Conservation (phyloP, 2,329 filamentous ascomycete genomes). For the Aspergillus fructus region DNA sequence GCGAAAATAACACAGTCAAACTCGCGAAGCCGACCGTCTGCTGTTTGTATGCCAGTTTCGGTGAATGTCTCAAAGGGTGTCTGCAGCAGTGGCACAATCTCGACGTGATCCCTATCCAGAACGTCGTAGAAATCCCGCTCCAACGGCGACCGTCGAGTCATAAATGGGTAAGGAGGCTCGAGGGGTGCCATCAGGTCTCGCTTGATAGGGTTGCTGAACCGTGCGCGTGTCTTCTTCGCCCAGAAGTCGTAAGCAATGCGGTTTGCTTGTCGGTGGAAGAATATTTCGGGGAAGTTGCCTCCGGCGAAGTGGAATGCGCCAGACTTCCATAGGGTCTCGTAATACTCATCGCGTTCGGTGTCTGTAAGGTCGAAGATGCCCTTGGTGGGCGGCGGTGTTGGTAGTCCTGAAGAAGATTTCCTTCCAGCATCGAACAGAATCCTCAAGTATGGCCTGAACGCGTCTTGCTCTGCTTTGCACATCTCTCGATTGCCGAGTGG, state of each 20-base stretch:
- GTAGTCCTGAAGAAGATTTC: slow-evolving; percentile 56
- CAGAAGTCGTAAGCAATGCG: slow-evolving; percentile 57
- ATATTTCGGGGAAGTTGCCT: slow-evolving; percentile 51
- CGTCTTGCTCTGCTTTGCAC: not conserved
- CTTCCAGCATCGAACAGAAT: slow-evolving; percentile 53
- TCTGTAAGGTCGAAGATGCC: slow-evolving; percentile 52
- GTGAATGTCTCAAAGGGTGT: slow-evolving; percentile 41
- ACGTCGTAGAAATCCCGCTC: slow-evolving; percentile 54
- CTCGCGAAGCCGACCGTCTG: slow-evolving; percentile 36
- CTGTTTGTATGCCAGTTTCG: slow-evolving; percentile 40
- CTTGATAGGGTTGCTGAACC: slow-evolving; percentile 52
- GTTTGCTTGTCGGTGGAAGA: slow-evolving; percentile 51
- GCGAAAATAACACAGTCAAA: slow-evolving; percentile 42
- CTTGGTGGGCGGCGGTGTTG: slow-evolving; percentile 49
- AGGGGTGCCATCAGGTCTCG: slow-evolving; percentile 55
- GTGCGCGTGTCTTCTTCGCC: slow-evolving; percentile 51
- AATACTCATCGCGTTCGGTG: slow-evolving; percentile 50
- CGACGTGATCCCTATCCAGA: slow-evolving; percentile 48
- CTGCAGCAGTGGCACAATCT: slow-evolving; percentile 47
- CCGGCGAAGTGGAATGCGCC: slow-evolving; percentile 58
- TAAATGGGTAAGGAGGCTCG: slow-evolving; percentile 55
- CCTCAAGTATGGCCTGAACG: slow-evolving; percentile 43
- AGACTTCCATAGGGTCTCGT: slow-evolving; percentile 50
- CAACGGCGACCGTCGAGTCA: slow-evolving; percentile 51
- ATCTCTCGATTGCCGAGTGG: slow-evolving; percentile 22